Conservation (phyloP, 352 stramenopile species). For the Globisporangium nunn region DNA sequence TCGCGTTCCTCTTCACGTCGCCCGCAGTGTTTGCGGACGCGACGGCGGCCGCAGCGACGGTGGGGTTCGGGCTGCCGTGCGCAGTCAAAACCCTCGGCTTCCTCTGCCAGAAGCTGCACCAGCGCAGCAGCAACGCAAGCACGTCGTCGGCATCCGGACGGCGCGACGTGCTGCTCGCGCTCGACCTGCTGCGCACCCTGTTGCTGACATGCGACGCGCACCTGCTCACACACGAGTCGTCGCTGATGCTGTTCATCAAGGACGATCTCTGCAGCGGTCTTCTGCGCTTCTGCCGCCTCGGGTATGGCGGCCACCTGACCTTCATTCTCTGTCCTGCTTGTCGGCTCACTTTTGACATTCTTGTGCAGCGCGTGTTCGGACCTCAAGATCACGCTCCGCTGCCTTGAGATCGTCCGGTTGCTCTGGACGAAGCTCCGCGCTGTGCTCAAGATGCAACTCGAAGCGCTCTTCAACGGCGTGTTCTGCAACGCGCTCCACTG, state of each 20-base stretch:
- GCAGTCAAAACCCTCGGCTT: slow-evolving; percentile 77
- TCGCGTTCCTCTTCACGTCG: slow-evolving; percentile 62
- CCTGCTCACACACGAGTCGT: slow-evolving; percentile 41
- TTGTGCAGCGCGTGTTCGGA: slow-evolving; percentile 35
- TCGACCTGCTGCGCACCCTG: slow-evolving; percentile 51
- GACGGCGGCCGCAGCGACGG: slow-evolving; percentile 2
- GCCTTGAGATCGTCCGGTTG: slow-evolving; percentile 54
- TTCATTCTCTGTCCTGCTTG: neutral
- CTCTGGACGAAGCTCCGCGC: slow-evolving; percentile 72
- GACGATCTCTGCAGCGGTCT: slow-evolving; percentile 76
- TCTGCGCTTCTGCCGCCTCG: slow-evolving; percentile 62
- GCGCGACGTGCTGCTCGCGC: slow-evolving; percentile 64
- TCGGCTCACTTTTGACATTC: neutral
- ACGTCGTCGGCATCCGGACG: slow-evolving; percentile 17
- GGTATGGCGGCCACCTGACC: slow-evolving; percentile 19
- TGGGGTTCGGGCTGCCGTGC: slow-evolving; percentile 62
- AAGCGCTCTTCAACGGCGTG: slow-evolving; percentile 65
- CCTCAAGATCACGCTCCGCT: slow-evolving; percentile 45
- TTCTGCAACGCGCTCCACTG: slow-evolving; percentile 69
- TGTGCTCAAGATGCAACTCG: slow-evolving; percentile 74
- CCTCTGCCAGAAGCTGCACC: slow-evolving; percentile 73
- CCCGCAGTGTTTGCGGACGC: slow-evolving; percentile 37
- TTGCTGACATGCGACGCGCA: slow-evolving; percentile 48
- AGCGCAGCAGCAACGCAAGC: slow-evolving; percentile 20
- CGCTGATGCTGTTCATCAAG: slow-evolving; percentile 79